Conservation (phyloP, 1,139 yeast species). For the Suhomyces coccinellae region DNA sequence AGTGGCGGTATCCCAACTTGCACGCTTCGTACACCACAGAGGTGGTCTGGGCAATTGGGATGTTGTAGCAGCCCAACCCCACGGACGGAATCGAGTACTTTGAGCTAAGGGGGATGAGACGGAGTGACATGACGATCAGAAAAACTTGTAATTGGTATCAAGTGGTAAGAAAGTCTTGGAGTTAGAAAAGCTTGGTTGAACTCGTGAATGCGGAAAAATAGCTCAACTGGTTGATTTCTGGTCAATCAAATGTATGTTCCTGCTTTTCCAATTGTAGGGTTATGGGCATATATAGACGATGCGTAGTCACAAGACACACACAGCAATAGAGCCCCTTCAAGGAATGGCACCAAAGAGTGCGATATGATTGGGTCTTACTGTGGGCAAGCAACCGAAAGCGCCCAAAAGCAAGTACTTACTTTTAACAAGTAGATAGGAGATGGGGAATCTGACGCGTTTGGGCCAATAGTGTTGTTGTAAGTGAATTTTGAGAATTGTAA, state of each 20-base stretch:
- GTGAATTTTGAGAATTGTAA: no score
- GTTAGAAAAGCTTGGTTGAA: background rate
- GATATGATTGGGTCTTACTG: background rate
- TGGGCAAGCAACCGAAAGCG: no score
- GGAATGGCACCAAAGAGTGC: background rate
- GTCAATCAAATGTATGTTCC: no score
- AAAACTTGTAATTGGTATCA: background rate
- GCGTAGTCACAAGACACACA: background rate
- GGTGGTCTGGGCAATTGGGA: constrained; percentile 26
- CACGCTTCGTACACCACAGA: constrained; percentile 49
- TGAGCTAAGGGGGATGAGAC: constrained; percentile 20
- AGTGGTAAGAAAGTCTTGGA: background rate
- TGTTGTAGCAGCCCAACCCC: constrained; percentile 40
- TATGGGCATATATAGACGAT: background rate
- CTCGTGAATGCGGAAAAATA: no score
- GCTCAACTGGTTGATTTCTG: no score
- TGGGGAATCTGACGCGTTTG: no score
- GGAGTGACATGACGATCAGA: constrained; percentile 4
- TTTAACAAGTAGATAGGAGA: no score
- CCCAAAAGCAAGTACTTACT: no score
- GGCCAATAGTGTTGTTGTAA: no score
- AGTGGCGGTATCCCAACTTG: constrained; percentile 52
- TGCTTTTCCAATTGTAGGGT: no score
- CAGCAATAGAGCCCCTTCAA: background rate
- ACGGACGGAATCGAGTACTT: constrained; percentile 36